A percentile compares a stretch with the other conserved stretches of the same genome.
phyloP scores from a whole-genome alignment of 139 green algal genomes.

The Micractinium sp. region DNA sequence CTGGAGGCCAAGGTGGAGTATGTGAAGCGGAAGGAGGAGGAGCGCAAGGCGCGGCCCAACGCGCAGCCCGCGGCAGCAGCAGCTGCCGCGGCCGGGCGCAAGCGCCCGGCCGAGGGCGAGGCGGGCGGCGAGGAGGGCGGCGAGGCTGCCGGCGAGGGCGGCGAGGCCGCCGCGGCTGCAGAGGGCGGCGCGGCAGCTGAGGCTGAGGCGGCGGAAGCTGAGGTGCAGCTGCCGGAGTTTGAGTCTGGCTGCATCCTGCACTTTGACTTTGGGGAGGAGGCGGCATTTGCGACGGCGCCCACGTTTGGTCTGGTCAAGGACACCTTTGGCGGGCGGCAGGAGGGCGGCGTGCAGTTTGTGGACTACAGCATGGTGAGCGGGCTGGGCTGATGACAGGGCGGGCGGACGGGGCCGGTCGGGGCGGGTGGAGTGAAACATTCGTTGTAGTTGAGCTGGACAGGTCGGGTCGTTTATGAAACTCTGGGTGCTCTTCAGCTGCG shows the following conservation, averaged over 20 bases:
- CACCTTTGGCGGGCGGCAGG: constrained; percentile 50
- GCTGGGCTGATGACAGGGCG: not conserved
- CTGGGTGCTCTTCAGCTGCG: no score
- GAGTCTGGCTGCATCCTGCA: constrained; percentile 46
- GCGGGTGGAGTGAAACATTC: not conserved
- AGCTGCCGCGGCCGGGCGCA: not conserved
- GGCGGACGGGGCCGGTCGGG: not conserved
- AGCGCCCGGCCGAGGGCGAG: not conserved
- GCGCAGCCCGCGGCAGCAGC: not conserved
- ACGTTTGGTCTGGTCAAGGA: constrained; percentile 57
- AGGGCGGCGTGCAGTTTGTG: constrained; percentile 56
- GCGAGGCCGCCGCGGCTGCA: not conserved
- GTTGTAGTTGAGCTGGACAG: no score
- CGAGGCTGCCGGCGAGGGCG: no score
- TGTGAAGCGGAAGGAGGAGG: constrained; percentile 65
- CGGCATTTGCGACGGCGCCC: constrained; percentile 43
- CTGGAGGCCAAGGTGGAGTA: constrained; percentile 76
- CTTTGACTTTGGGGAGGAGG: constrained; percentile 49
- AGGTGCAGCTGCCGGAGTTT: not conserved
- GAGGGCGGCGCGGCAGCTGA: not conserved
- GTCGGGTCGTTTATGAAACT: no score
- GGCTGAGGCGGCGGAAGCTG: not conserved
- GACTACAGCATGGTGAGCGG: constrained; percentile 54
- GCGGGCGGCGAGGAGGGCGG: no score
- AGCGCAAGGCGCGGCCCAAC: constrained; percentile 54